Conservation (phyloP, 2,329 filamentous ascomycete species). For the Beauveria brongniartii region DNA sequence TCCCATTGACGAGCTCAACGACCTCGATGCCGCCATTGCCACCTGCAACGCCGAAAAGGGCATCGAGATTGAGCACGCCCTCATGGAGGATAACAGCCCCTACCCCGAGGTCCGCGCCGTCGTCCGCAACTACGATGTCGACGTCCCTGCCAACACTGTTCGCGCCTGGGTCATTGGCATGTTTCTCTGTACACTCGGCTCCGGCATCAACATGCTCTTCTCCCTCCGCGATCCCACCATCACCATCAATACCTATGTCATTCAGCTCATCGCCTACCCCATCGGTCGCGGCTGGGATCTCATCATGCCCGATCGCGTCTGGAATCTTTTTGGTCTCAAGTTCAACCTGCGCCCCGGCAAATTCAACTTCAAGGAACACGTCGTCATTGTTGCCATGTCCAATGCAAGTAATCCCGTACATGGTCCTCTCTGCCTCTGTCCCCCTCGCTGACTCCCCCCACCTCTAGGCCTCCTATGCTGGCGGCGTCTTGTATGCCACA, state of each 20-base stretch:
- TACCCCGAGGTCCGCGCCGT: constrained; percentile 61
- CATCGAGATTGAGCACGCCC: constrained; percentile 47
- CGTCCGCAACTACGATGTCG: constrained; percentile 56
- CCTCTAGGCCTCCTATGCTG: constrained; percentile 45
- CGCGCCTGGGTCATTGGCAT: constrained; percentile 57
- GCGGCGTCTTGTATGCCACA: constrained; percentile 49
- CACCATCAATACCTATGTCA: constrained; percentile 51
- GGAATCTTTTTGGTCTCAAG: constrained; percentile 42
- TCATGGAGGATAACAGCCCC: constrained; percentile 57
- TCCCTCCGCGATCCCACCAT: constrained; percentile 52
- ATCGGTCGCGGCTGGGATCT: constrained; percentile 47
- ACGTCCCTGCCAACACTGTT: constrained; percentile 56
- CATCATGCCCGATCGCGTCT: constrained; percentile 44
- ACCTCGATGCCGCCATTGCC: constrained; percentile 50
- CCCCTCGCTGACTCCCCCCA: constrained; percentile 11
- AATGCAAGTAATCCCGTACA: constrained; percentile 37
- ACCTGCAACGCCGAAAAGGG: constrained; percentile 48
- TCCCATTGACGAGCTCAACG: constrained; percentile 52
- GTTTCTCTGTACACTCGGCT: constrained; percentile 53
- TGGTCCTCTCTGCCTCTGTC: constrained; percentile 3
- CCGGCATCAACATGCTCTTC: constrained; percentile 54
- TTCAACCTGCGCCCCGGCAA: constrained; percentile 49
- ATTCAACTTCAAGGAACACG: constrained; percentile 56
- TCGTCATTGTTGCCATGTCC: constrained; percentile 56
- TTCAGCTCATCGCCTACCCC: constrained; percentile 55